Evolutionary conservation across 192 early-diverging fungal species (phyloP).

Genomic region (Helicostylum pulchrum): DNA sequence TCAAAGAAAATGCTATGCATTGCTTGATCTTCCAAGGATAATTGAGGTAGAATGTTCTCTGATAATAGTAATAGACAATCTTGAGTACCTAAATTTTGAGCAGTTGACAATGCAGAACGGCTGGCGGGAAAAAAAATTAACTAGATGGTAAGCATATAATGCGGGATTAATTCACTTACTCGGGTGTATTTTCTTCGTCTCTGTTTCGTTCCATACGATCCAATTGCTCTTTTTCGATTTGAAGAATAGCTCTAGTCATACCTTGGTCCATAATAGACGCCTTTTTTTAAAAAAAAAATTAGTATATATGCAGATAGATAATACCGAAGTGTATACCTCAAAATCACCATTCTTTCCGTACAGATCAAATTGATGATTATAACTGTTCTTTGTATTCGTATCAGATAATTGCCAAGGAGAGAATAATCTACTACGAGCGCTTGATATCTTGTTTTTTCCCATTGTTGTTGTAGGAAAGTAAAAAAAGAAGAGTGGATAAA

Average conservation of each 20-base stretch:
- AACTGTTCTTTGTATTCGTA: neutral
- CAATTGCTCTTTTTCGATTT: constrained; percentile 11
- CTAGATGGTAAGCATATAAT: too few species aligned
- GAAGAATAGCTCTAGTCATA: constrained; percentile 3
- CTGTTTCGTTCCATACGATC: neutral
- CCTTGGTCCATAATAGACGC: neutral
- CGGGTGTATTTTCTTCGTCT: neutral
- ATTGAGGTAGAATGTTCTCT: too few species aligned
- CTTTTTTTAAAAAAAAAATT: too few species aligned
- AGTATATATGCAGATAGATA: too few species aligned
- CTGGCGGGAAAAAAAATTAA: too few species aligned
- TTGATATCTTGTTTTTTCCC: constrained; percentile 9
- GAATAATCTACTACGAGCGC: neutral
- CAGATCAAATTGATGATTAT: neutral
- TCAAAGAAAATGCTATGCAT: too few species aligned
- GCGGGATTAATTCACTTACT: neutral
- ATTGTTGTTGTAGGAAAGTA: neutral
- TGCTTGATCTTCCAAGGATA: too few species aligned
- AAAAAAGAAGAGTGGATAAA: neutral
- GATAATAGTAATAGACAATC: too few species aligned
- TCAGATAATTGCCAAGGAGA: neutral
- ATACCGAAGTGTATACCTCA: too few species aligned
- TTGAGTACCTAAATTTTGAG: too few species aligned
- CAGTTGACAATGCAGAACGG: too few species aligned
- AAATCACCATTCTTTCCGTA: constrained; percentile 6